Percentiles rank a stretch among this genome's conserved stretches.
Conservation (phyloP, 2,329 filamentous ascomycete species). For the Penicillium crustosum region DNA sequence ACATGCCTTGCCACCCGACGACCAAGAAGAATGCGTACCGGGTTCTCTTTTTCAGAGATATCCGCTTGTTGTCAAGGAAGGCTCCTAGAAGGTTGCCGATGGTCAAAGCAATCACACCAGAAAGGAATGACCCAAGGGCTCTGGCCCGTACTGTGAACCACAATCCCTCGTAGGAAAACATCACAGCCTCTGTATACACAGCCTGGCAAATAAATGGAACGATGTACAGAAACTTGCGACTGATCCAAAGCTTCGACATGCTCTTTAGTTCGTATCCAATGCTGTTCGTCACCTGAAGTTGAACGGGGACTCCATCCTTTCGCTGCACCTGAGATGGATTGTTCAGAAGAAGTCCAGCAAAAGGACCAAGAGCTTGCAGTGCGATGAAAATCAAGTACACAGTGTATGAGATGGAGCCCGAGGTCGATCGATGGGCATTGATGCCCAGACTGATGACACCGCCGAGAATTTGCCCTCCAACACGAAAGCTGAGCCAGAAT, state of each 20-base stretch:
- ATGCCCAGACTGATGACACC: constrained; percentile 70
- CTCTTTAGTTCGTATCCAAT: constrained; percentile 61
- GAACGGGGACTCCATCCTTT: constrained; percentile 63
- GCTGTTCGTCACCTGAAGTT: constrained; percentile 57
- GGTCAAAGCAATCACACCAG: constrained; percentile 65
- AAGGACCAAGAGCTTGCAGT: constrained; percentile 63
- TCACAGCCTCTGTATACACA: constrained; percentile 70
- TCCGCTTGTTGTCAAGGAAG: constrained; percentile 60
- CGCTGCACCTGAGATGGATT: constrained; percentile 62
- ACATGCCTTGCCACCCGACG: constrained; percentile 59
- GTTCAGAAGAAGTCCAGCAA: constrained; percentile 65
- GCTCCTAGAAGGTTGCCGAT: constrained; percentile 66
- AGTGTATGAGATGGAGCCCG: constrained; percentile 66
- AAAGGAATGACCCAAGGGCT: constrained; percentile 69
- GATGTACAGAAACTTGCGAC: constrained; percentile 62
- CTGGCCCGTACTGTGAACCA: constrained; percentile 71
- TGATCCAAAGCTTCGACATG: constrained; percentile 60
- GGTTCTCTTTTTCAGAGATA: constrained; percentile 56
- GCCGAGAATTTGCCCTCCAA: constrained; percentile 67
- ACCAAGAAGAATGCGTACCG: constrained; percentile 57
- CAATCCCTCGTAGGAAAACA: constrained; percentile 66
- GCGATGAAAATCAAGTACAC: constrained; percentile 71
- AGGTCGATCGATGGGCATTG: constrained; percentile 57
- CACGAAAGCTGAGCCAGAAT: constrained; percentile 64
- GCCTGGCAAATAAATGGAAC: constrained; percentile 69